phyloP scores from a whole-genome alignment of 306 rosid genomes.

The Abrus precatorius region DNA sequence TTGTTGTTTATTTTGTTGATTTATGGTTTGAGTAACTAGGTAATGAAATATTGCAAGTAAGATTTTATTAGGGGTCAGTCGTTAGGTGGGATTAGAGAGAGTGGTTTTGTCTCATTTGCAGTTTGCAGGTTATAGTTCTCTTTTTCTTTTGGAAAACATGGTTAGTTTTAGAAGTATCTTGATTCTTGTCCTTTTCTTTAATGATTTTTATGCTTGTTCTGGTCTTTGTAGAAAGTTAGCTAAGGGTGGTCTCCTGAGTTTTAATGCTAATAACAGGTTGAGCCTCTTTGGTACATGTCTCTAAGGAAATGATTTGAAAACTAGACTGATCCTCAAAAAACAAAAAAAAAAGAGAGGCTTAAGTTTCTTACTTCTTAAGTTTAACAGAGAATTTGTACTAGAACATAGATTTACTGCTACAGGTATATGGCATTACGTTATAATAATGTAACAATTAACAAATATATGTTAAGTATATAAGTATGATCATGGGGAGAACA shows the following conservation, averaged over 20 bases:
- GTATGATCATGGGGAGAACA: neutral
- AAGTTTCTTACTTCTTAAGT: neutral
- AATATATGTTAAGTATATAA: neutral
- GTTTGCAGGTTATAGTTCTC: neutral
- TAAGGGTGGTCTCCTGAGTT: neutral
- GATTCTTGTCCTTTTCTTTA: too few species aligned
- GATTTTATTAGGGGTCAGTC: neutral
- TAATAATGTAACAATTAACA: neutral
- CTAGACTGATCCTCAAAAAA: neutral
- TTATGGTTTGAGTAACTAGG: neutral
- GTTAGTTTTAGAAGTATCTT: too few species aligned
- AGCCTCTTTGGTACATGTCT: neutral
- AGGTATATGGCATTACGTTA: neutral
- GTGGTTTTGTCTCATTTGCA: neutral
- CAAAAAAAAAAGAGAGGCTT: neutral
- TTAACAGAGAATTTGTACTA: neutral
- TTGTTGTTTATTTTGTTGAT: neutral
- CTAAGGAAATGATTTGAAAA: neutral
- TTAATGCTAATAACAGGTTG: neutral
- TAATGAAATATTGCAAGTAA: conserved; percentile 19
- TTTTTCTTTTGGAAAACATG: too few species aligned
- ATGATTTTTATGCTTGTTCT: too few species aligned
- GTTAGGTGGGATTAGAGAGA: conserved; percentile 9
- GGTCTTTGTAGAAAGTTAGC: too few species aligned
- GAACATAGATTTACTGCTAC: too few species aligned